Evolutionary conservation across 1,139 yeast species (phyloP).

Genomic region (Kodamaea anthophila): DNA sequence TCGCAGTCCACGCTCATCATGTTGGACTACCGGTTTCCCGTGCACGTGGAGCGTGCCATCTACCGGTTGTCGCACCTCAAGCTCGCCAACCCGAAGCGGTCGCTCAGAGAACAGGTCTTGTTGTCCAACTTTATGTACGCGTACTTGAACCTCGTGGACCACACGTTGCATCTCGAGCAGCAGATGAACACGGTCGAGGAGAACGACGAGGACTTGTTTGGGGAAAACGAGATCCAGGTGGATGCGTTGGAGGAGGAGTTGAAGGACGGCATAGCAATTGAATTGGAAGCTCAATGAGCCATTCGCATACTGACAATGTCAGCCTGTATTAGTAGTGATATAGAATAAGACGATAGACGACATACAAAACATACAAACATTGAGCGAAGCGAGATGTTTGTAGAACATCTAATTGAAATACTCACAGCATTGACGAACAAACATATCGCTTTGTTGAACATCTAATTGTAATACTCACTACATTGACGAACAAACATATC

Average conservation of each 20-base stretch:
- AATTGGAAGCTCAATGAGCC: too few species aligned
- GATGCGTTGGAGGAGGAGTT: conserved; percentile 3
- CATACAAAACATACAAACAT: too few species aligned
- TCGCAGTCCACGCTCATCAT: conserved; percentile 68
- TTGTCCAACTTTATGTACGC: conserved; percentile 97
- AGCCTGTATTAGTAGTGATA: too few species aligned
- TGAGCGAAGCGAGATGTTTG: too few species aligned
- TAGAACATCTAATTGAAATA: too few species aligned
- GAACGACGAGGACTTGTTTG: conserved; percentile 10
- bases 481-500: too few species aligned
- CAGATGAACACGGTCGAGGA: conserved; percentile 20
- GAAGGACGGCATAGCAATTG: conserved; percentile 2
- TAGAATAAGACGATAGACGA: too few species aligned
- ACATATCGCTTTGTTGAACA: too few species aligned
- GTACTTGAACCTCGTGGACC: conserved; percentile 88
- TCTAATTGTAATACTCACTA: too few species aligned
- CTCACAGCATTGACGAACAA: too few species aligned
- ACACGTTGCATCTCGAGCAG: conserved; percentile 71
- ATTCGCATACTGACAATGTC: too few species aligned
- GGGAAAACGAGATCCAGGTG: conserved; percentile 4
- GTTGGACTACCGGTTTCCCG: conserved; percentile 83
- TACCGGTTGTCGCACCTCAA: conserved; percentile 88
- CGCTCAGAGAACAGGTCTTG: conserved; percentile 84
- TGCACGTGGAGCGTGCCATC: conserved; percentile 93
- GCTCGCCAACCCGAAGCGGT: conserved; percentile 88